A percentile compares a stretch with the other conserved stretches of the same genome.
phyloP scores from a whole-genome alignment of 129 eudicot species.

The Flaveria robusta region DNA sequence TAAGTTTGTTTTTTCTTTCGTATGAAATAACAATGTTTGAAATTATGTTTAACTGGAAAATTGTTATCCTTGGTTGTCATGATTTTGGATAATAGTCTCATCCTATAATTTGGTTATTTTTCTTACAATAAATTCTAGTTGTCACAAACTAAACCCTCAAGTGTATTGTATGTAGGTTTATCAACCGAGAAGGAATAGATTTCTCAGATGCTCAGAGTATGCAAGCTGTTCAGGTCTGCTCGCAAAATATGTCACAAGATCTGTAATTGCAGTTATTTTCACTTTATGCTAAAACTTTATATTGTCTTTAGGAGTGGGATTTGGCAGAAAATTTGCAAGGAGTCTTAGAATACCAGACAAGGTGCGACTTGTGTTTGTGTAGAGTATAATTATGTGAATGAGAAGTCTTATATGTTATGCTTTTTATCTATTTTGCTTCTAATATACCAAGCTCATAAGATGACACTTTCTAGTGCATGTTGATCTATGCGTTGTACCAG shows the following conservation, averaged over 20 bases:
- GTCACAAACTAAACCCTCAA: conserved; percentile 26
- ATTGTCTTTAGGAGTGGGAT: conserved; percentile 80
- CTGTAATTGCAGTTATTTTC: background rate
- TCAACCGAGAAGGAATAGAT: conserved; percentile 95
- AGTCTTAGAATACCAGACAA: conserved; percentile 89
- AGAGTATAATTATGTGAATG: background rate
- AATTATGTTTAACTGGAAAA: background rate
- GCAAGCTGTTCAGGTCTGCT: conserved; percentile 88
- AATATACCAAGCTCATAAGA: conserved; percentile 8
- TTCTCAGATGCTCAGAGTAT: conserved; percentile 98
- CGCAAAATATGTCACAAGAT: conserved; percentile 10
- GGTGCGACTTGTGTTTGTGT: conserved; percentile 46
- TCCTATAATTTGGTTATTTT: conserved; percentile 17
- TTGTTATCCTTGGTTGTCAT: conserved; percentile 13
- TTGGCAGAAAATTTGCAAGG: conserved; percentile 91
- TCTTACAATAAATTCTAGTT: background rate
- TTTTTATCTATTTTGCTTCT: conserved; percentile 8
- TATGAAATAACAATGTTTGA: conserved; percentile 11
- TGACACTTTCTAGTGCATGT: conserved; percentile 12
- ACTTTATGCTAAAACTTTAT: conserved; percentile 11
- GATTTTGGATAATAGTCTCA: conserved; percentile 19
- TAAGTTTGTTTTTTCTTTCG: background rate
- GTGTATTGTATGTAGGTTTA: conserved; percentile 55
- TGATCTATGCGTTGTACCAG: conserved; percentile 44
- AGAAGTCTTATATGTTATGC: background rate